A percentile compares a stretch with the other conserved stretches of the same genome.
phyloP scores from a whole-genome alignment of 2,329 filamentous ascomycete genomes.

The Tolypocladium inflatum region DNA sequence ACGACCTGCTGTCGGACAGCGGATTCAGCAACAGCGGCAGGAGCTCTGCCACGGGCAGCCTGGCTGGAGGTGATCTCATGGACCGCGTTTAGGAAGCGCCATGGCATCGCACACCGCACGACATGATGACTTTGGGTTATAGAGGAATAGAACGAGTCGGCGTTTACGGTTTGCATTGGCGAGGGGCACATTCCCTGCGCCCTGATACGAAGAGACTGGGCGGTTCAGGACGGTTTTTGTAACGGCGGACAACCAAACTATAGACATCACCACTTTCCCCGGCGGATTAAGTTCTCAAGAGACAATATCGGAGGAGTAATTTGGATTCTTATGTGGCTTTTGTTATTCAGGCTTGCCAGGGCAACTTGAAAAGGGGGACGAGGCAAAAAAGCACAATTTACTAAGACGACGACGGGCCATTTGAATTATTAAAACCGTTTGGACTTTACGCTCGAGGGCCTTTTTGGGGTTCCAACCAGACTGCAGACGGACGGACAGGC shows the following conservation, averaged over 20 bases:
- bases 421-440: conserved; percentile 11
- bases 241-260: conserved; percentile 8
- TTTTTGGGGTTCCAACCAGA: background rate
- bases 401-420: conserved; percentile 3
- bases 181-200: conserved; percentile 2
- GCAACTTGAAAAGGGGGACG: background rate
- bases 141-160: conserved; percentile 29
- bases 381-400: background rate
- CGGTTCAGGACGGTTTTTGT: conserved; percentile 6
- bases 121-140: conserved; percentile 29
- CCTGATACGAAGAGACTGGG: conserved; percentile 6
- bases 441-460: background rate
- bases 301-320: background rate
- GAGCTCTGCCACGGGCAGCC: conserved; percentile 68
- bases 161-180: conserved; percentile 20
- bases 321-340: background rate
- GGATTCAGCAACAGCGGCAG: conserved; percentile 64
- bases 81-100: conserved; percentile 36
- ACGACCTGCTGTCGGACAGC: conserved; percentile 66
- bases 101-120: conserved; percentile 18
- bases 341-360: background rate
- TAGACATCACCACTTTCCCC: conserved; percentile 10
- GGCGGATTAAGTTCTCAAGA: background rate
- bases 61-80: conserved; percentile 62
- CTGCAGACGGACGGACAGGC: background rate